Base-by-base conservation (phyloP, 441 rosid genomes). In the Viola pubescens region DNA sequence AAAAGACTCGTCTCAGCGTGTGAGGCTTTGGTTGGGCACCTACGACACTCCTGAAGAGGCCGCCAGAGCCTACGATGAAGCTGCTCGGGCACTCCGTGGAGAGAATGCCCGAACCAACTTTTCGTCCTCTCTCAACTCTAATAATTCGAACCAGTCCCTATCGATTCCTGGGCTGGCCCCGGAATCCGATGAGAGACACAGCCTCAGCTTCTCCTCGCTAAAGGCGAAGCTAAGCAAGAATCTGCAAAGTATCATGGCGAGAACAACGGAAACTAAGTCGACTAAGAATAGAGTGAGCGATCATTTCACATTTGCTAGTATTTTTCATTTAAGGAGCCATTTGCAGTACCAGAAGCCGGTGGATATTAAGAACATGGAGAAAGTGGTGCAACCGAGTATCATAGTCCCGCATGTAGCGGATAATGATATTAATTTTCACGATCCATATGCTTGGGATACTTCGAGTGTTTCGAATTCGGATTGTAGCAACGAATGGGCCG, bases 1-100 rank as follows among this genome's bases (percentile, higher is more conserved):
- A 68, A 85, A 90, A 77, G 92, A 91, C 72, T 86, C 96, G 0
- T 81, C 96, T 5, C 95, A 86, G 5, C 80, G 86, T 9, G 91
- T 82, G 8, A 76, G 98, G 60, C 65, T 88, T 37, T 91, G 98
- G 98, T 71, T 91, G 1, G 96, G 96, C 52, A 82, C 86, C 1
- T 89, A 86, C 4, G 85, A 81, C 40, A 77, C 91, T 0, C 82
- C 96, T 8, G 96, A 86, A 73, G 89, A 80, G 66, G 96, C 96
- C 0, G 94, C 91, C 1, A 66, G 75, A 48, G 88, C 88, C 13
- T 86, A 89, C 6, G 82, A 81, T 4, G 88, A 84, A 39, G 91
- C 85, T 0, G 94, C 94, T 34, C 82, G 85, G 4, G 86, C 88
- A n/a, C 69, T 85, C 0, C 88, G 91, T 4, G 91, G 91, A 0